phyloP scores from a whole-genome alignment of 129 eudicot species.

The Tagetes patula region DNA sequence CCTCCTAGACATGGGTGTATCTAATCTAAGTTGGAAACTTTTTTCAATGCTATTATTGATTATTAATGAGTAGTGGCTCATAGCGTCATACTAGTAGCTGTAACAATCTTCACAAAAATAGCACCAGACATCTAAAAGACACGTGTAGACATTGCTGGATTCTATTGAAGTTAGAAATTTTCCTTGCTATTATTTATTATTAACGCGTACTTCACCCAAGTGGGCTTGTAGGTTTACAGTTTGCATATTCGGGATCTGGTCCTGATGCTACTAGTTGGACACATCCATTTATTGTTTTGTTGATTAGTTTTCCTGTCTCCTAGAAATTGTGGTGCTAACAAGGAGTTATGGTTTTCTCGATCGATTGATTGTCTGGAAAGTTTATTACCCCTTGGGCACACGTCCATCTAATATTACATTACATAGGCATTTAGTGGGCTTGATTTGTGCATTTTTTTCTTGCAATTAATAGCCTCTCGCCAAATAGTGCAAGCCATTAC shows the following conservation, averaged over 20 bases:
- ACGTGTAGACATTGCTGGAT: not conserved
- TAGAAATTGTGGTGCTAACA: not conserved
- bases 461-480: constrained; percentile 5
- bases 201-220: not conserved
- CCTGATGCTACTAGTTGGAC: not conserved
- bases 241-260: not conserved
- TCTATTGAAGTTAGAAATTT: not conserved
- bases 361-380: too few species aligned
- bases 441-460: constrained; percentile 1
- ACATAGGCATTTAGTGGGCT: not conserved
- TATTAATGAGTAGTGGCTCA: not conserved
- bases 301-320: not conserved
- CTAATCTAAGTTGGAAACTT: not conserved
- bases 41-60: not conserved
- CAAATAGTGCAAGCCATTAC: not conserved
- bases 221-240: constrained; percentile 4
- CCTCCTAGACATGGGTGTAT: not conserved
- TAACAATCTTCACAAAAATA: constrained; percentile 1
- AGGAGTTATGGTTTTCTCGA: too few species aligned
- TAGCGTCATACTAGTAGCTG: not conserved
- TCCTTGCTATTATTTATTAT: not conserved
- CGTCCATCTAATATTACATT: not conserved
- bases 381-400: not conserved
- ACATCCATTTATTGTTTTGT: not conserved
- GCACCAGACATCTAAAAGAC: not conserved